Conservation (phyloP, 768 basidiomycete genomes). For the Plicaturopsis crispa region DNA sequence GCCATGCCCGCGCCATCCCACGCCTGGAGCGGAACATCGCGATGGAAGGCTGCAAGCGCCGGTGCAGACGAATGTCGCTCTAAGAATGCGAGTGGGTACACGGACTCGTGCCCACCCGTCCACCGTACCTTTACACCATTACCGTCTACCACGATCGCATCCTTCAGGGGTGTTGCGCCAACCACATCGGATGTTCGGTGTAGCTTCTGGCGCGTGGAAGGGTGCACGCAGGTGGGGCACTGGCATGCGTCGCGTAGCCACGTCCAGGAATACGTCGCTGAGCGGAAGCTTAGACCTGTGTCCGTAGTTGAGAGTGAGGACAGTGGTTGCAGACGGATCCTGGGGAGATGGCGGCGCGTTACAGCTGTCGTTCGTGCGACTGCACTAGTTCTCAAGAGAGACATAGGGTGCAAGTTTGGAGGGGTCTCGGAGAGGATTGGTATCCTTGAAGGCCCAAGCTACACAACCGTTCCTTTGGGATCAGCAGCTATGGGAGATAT, state of each 20-base stretch:
- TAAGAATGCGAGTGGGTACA: slow-evolving; percentile 42
- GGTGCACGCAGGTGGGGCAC: slow-evolving; percentile 67
- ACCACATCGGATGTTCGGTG: slow-evolving; percentile 59
- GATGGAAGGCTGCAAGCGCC: slow-evolving; percentile 33
- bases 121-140: slow-evolving; percentile 47
- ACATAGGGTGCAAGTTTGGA: too few species aligned
- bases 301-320: too few species aligned
- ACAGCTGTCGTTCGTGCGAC: too few species aligned
- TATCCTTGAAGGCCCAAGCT: too few species aligned
- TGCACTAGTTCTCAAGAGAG: too few species aligned
- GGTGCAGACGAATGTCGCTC: slow-evolving; percentile 34
- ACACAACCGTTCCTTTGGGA: too few species aligned
- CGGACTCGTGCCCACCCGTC: slow-evolving; percentile 53
- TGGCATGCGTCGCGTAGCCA: slow-evolving; percentile 85
- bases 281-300: too few species aligned
- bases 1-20: slow-evolving; percentile 42
- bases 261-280: slow-evolving; percentile 45
- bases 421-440: too few species aligned
- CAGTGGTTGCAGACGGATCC: too few species aligned
- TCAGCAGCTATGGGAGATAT: too few species aligned
- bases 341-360: too few species aligned
- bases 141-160: slow-evolving; percentile 31
- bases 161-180: slow-evolving; percentile 35
- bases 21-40: slow-evolving; percentile 24
- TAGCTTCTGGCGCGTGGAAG: slow-evolving; percentile 71